Evolutionary conservation across 2,329 filamentous ascomycete genomes (phyloP), one percentile per base, ranked within the genome.

Genomic region (Monascus ruber): DNA sequence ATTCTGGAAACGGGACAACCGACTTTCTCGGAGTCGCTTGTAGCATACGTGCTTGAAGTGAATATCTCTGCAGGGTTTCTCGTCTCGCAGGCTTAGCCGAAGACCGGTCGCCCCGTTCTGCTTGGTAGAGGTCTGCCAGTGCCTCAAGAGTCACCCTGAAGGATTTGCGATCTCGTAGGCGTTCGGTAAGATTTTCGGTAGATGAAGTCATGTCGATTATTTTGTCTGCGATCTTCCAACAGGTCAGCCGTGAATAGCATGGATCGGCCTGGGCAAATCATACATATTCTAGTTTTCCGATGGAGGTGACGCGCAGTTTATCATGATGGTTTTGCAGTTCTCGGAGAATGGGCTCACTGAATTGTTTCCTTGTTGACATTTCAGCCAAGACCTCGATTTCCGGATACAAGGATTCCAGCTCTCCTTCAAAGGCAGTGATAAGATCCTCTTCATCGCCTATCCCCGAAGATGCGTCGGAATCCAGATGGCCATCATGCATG

Each of bases 361-460:
- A 66, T 39, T 62, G 55, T 34, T 69, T 64, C 42, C 58, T 60
- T 1, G 59, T 62, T 37, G 64, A 66, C 45, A 66, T 59, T n/a
- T 65, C 58, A 33, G 63, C 53, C 28, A 66, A 44, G 4, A 64
- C 47, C 24, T 55, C 58, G 33, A 66, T 63, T 36, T 66, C 62
- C 1, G 59, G 52, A 36, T 64, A 64, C 1, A 66, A 44, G 11
- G 62, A 60, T 27, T 56, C 59, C 8, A 65, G 45, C 40, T 66
- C 63, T 37, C 57, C 53, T 39, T 61, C 48, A 26, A 66, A 37
- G 1, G 49, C 52, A 27, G 44, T 32, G n/a, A 55, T 35, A 4
- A 45, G 40, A 17, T 17, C 17, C 24, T 53, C 51, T 5, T 38
- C 33, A 6, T 50, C 46, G 8, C 34, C 24, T 11, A 39, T 32